These are phyloP conservation scores for Fragilaria radians DNA, from an alignment of 108 stramenopile species.

Conservation along the genomic window DNA sequence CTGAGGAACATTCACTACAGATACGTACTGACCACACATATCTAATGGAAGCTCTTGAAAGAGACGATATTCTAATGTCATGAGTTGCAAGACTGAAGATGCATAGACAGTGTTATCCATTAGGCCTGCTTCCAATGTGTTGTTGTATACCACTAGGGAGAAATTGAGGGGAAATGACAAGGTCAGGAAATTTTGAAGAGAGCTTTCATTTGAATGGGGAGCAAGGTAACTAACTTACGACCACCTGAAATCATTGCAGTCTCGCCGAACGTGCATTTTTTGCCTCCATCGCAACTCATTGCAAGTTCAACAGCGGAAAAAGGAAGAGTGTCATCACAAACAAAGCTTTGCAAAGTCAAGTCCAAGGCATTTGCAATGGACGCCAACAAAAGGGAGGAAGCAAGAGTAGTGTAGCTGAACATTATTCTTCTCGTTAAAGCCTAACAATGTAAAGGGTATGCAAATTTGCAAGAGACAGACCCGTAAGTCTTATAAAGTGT, in stretches of 20 bases:
- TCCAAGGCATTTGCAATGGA: not conserved
- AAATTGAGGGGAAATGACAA: not conserved
- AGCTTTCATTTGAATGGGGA: no score
- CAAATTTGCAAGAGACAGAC: no score
- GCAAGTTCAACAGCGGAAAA: not conserved
- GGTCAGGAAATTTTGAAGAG: not conserved
- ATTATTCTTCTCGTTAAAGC: no score
- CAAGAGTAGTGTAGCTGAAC: no score
- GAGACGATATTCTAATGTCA: slow-evolving; percentile 1
- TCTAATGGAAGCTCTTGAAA: not conserved
- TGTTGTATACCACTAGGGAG: not conserved
- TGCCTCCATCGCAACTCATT: slow-evolving; percentile 1
- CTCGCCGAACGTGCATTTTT: slow-evolving; percentile 3
- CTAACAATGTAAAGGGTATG: no score
- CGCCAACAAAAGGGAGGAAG: no score
- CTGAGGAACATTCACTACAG: not conserved
- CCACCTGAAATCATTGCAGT: not conserved
- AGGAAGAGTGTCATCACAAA: slow-evolving; percentile 2
- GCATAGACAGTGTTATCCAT: slow-evolving; percentile 3
- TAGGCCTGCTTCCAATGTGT: not conserved
- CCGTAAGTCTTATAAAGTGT: no score
- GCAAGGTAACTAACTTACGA: not conserved
- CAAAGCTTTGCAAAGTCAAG: not conserved
- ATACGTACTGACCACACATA: not conserved
- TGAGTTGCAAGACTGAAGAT: slow-evolving; percentile 1